phyloP scores from a whole-genome alignment of 2,329 filamentous ascomycete genomes.

The Phoma herbarum region DNA sequence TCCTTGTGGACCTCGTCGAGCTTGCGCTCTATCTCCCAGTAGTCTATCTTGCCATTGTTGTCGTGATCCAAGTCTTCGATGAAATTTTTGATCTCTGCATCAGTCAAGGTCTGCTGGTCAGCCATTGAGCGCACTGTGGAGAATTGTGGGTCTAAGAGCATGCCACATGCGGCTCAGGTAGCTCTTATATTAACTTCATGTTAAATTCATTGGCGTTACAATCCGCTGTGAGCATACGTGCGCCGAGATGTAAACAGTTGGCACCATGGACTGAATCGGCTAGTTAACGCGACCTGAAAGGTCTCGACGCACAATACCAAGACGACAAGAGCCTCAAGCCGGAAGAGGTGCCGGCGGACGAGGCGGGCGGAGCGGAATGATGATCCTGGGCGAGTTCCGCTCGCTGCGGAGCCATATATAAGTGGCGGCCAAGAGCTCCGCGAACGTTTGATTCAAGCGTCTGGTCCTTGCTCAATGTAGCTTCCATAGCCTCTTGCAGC shows the following conservation, averaged over 20 bases:
- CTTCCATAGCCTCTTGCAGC: not conserved
- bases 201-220: constrained; percentile 17
- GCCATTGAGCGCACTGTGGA: constrained; percentile 29
- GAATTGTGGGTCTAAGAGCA: constrained; percentile 1
- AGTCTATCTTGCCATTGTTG: constrained; percentile 62
- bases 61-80: constrained; percentile 63
- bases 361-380: constrained; percentile 29
- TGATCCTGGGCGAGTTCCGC: constrained; percentile 6
- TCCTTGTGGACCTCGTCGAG: constrained; percentile 63
- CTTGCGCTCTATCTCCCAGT: constrained; percentile 62
- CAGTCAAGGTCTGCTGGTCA: constrained; percentile 40
- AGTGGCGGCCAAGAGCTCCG: constrained; percentile 21
- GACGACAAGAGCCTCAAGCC: constrained; percentile 39
- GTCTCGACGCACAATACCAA: constrained; percentile 28
- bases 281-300: constrained; percentile 20
- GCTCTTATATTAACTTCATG: constrained; percentile 18
- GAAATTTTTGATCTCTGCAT: constrained; percentile 63
- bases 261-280: constrained; percentile 12
- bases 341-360: constrained; percentile 27
- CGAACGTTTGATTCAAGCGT: constrained; percentile 1
- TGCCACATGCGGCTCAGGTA: constrained; percentile 26
- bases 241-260: constrained; percentile 35
- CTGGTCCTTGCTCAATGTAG: not conserved
- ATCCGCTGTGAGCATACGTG: constrained; percentile 34
- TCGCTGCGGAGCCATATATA: not conserved